A percentile compares a stretch with the other conserved stretches of the same genome.
Conservation (phyloP, 306 rosid species). For the Pueraria montana region DNA sequence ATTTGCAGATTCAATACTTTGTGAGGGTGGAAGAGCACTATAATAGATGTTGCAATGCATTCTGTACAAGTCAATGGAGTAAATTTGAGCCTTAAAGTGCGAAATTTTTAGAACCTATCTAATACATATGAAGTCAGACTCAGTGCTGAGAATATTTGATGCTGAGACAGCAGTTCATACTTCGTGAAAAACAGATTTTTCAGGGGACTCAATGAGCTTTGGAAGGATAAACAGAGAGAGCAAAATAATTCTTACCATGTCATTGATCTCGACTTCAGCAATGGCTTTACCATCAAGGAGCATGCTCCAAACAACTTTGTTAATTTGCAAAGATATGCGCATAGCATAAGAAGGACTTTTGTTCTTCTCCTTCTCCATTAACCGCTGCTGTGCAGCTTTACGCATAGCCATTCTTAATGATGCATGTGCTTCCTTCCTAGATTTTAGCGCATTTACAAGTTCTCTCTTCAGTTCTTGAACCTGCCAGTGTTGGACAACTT, state of each 20-base stretch:
- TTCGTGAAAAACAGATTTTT: slow-evolving; percentile 5
- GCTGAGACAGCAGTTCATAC: slow-evolving; percentile 24
- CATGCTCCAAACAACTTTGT: slow-evolving; percentile 99
- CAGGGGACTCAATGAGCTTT: slow-evolving; percentile 9
- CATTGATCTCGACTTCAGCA: slow-evolving; percentile 95
- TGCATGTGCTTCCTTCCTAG: slow-evolving; percentile 82
- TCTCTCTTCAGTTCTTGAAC: slow-evolving; percentile 90
- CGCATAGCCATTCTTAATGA: slow-evolving; percentile 78
- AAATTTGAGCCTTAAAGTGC: too few species aligned
- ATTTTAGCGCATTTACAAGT: slow-evolving; percentile 69
- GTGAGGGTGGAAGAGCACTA: slow-evolving; percentile 22
- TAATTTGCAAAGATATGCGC: slow-evolving; percentile 84
- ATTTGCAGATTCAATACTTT: slow-evolving; percentile 24
- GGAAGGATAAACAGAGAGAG: slow-evolving; percentile 19
- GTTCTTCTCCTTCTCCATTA: slow-evolving; percentile 95
- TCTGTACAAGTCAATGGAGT: not conserved
- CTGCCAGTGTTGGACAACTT: slow-evolving; percentile 59
- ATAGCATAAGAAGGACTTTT: slow-evolving; percentile 93
- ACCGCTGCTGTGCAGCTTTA: slow-evolving; percentile 74
- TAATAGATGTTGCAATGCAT: slow-evolving; percentile 15
- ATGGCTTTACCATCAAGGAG: slow-evolving; percentile 92
- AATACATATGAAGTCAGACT: not conserved
- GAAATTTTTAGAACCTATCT: too few species aligned
- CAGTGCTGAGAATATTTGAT: slow-evolving; percentile 5
- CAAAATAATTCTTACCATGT: slow-evolving; percentile 77